phyloP scores from a whole-genome alignment of 1,284 basidiomycete species.

The Somion occarium region DNA sequence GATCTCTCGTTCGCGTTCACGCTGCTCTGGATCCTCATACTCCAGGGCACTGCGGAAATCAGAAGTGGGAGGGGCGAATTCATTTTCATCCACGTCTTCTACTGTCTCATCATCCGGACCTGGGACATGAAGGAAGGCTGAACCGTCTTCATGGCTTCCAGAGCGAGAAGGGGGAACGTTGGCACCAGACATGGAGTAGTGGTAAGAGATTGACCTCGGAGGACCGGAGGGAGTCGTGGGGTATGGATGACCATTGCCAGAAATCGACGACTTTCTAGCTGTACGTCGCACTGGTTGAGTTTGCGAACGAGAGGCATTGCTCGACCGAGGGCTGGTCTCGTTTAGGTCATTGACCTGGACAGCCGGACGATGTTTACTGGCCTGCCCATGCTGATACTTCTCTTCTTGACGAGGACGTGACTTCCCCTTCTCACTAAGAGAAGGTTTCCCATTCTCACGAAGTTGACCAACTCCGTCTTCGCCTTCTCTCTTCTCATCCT shows the following conservation, averaged over 20 bases:
- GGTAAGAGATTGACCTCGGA: slow-evolving; percentile 66
- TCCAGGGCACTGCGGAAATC: slow-evolving; percentile 65
- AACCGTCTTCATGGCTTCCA: slow-evolving; percentile 17
- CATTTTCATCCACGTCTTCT: slow-evolving; percentile 27
- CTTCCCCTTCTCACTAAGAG: too few relatives aligned
- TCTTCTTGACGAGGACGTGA: not conserved
- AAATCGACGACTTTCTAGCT: slow-evolving; percentile 3
- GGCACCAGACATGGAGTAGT: slow-evolving; percentile 47
- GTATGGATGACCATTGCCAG: not conserved
- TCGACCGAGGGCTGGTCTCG: not conserved
- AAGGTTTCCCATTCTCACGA: not conserved
- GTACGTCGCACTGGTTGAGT: not conserved
- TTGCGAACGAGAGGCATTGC: not conserved
- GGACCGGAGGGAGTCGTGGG: slow-evolving; percentile 60
- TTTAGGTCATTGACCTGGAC: not conserved
- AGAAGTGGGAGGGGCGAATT: slow-evolving; percentile 28
- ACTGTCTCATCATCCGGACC: slow-evolving; percentile 7
- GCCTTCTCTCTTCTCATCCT: not conserved
- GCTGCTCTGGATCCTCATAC: slow-evolving; percentile 31
- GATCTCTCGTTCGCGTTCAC: slow-evolving; percentile 35
- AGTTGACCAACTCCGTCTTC: not conserved
- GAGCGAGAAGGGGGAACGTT: slow-evolving; percentile 32
- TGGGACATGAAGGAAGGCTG: slow-evolving; percentile 14
- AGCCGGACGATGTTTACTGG: not conserved
- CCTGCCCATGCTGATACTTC: not conserved